Conservation (phyloP, 1,284 basidiomycete genomes). For the Microstroma glucosiphilum region DNA sequence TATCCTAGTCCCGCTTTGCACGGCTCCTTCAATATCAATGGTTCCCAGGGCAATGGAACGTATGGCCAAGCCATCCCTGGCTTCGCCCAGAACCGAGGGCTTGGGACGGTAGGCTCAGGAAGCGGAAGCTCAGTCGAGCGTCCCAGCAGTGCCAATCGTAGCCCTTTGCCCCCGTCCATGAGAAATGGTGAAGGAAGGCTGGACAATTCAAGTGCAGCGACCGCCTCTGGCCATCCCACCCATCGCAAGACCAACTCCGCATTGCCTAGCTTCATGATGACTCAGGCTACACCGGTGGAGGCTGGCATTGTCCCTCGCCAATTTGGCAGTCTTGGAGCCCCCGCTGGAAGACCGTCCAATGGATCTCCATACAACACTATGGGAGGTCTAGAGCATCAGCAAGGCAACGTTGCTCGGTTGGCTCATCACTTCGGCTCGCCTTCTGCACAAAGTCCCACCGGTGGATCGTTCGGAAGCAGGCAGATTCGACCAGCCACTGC, state of each 20-base stretch:
- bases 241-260: constrained; percentile 7
- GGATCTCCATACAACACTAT: not conserved
- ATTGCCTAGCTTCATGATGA: not conserved
- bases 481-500: not conserved
- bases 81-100: too few relatives aligned
- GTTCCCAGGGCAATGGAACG: not conserved
- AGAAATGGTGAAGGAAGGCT: too few relatives aligned
- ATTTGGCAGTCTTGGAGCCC: constrained; percentile 2
- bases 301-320: not conserved
- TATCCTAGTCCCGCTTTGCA: constrained; percentile 17
- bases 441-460: not conserved
- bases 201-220: not conserved
- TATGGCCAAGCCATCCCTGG: too few relatives aligned
- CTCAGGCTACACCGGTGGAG: not conserved
- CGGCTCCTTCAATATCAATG: not conserved
- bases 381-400: too few relatives aligned
- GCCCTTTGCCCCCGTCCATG: too few relatives aligned
- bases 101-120: too few relatives aligned
- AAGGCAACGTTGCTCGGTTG: too few relatives aligned
- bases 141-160: too few relatives aligned
- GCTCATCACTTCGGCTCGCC: not conserved
- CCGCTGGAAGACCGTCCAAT: too few relatives aligned
- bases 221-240: not conserved
- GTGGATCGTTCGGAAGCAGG: not conserved
- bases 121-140: too few relatives aligned